These are phyloP conservation scores for Nannizzia gypsea DNA, from an alignment of 2,329 filamentous ascomycete genomes.

Conservation along the genomic window DNA sequence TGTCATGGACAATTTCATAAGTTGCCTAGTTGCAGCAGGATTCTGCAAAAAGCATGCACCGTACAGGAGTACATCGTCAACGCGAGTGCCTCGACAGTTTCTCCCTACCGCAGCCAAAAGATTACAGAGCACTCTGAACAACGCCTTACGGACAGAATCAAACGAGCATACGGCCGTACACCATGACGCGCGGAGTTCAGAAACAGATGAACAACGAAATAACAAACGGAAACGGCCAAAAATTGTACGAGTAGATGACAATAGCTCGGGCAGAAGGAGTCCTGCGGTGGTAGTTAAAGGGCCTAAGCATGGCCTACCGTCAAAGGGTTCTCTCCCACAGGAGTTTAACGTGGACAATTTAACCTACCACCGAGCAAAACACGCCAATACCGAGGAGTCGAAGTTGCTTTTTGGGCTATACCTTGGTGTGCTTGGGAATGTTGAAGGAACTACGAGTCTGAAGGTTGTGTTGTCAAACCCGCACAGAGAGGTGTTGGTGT, in stretches of 20 bases:
- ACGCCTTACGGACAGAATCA: neutral
- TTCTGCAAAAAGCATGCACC: conserved; percentile 40
- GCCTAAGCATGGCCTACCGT: neutral
- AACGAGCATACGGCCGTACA: neutral
- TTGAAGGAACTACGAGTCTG: conserved; percentile 12
- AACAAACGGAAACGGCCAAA: neutral
- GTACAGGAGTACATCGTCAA: conserved; percentile 10
- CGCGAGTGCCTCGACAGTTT: neutral
- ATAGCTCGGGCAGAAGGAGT: neutral
- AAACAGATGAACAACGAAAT: neutral
- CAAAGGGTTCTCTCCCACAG: neutral
- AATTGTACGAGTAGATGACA: neutral
- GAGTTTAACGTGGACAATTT: neutral
- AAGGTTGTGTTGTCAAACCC: conserved; percentile 15
- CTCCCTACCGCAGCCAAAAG: neutral
- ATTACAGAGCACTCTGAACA: neutral
- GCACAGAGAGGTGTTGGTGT: conserved; percentile 11
- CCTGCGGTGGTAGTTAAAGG: neutral
- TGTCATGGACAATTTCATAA: conserved; percentile 43
- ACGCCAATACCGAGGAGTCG: neutral
- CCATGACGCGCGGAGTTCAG: neutral
- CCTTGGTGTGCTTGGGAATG: conserved; percentile 11
- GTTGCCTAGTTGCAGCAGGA: conserved; percentile 41
- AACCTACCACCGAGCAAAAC: neutral
- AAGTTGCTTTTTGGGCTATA: conserved; percentile 12